Evolutionary conservation across 768 basidiomycete species (phyloP).

Genomic region (Termitomyces sp.): DNA sequence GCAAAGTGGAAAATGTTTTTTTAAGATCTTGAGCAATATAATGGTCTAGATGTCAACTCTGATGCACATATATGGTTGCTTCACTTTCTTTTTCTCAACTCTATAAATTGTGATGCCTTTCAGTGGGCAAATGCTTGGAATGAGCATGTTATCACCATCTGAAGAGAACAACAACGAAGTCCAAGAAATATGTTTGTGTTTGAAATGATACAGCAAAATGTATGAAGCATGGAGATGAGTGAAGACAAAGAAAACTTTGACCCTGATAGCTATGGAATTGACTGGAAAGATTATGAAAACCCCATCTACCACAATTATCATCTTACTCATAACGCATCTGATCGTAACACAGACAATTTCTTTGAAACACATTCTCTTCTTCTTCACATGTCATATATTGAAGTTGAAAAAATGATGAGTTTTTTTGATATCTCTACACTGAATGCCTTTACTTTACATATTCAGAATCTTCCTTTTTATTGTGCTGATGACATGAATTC

Average conservation of each 20-base stretch:
- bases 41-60: slow-evolving; percentile 22
- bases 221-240: neutral
- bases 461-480: neutral
- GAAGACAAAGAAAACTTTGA: neutral
- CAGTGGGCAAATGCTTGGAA: too few relatives aligned
- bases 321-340: neutral
- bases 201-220: neutral
- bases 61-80: slow-evolving; percentile 37
- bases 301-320: neutral
- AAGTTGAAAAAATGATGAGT: neutral
- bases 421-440: neutral
- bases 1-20: slow-evolving; percentile 38
- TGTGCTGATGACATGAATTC: neutral
- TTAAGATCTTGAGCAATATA: slow-evolving; percentile 24
- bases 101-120: neutral
- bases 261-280: neutral
- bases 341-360: neutral
- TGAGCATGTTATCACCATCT: too few relatives aligned
- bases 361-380: neutral
- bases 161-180: too few relatives aligned
- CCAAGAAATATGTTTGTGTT: neutral
- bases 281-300: neutral
- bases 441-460: neutral
- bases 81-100: neutral
- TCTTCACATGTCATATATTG: neutral